A percentile compares a stretch with the other conserved stretches of the same genome.
Conservation (phyloP, 352 stramenopile species). For the Albugo laibachii region DNA sequence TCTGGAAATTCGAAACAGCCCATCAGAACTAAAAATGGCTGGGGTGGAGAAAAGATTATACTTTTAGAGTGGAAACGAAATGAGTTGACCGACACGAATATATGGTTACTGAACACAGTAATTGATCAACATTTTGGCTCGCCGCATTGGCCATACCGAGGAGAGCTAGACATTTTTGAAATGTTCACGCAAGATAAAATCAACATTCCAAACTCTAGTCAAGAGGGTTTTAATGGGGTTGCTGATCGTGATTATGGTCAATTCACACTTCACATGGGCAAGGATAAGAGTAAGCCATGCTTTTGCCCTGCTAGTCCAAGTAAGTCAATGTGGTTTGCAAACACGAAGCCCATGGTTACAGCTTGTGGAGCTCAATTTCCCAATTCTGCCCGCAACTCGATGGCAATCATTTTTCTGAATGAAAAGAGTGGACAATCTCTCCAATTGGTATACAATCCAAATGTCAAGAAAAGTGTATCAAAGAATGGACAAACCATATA, state of each 20-base stretch:
- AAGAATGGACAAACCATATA: slow-evolving; percentile 31
- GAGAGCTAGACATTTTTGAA: slow-evolving; percentile 64
- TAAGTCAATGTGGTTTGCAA: slow-evolving; percentile 34
- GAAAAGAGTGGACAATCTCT: slow-evolving; percentile 44
- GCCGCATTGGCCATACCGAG: slow-evolving; percentile 49
- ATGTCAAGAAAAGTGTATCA: slow-evolving; percentile 32
- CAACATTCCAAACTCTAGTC: slow-evolving; percentile 23
- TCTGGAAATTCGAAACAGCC: slow-evolving; percentile 25
- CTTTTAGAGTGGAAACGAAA: slow-evolving; percentile 48
- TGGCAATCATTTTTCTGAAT: slow-evolving; percentile 38
- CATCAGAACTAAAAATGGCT: slow-evolving; percentile 37
- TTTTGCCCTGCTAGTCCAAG: slow-evolving; percentile 25
- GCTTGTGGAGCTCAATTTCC: slow-evolving; percentile 48
- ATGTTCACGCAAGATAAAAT: slow-evolving; percentile 56
- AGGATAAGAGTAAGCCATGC: slow-evolving; percentile 15
- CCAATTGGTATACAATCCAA: slow-evolving; percentile 50
- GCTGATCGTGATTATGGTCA: slow-evolving; percentile 35
- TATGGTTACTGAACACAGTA: slow-evolving; percentile 72
- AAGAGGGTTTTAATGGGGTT: slow-evolving; percentile 18
- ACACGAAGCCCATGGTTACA: slow-evolving; percentile 34
- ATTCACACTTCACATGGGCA: slow-evolving; percentile 54
- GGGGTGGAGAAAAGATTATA: slow-evolving; percentile 50
- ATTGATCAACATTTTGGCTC: slow-evolving; percentile 33
- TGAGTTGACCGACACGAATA: slow-evolving; percentile 50
- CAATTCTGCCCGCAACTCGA: slow-evolving; percentile 30